Evolutionary conservation across 495 filamentous ascomycete genomes (phyloP), one percentile per base, ranked within the genome.

Genomic region (Neurospora sp.): DNA sequence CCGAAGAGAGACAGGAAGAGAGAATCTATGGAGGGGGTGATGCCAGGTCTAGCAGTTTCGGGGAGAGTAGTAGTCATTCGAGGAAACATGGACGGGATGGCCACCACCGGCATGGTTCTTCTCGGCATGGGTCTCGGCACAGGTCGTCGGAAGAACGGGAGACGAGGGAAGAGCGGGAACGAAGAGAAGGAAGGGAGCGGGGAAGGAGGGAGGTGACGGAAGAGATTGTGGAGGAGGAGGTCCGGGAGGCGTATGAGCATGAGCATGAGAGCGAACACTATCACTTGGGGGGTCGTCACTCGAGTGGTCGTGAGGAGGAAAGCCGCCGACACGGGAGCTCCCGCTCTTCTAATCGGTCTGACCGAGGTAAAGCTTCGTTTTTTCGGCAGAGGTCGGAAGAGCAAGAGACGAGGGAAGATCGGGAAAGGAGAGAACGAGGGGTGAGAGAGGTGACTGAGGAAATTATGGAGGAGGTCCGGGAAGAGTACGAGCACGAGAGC

Each of bases 401-500:
- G 53, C 53, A 27, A 35, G 53, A 61, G 53, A 61, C 27, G 90
- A 89, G 39, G 92, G 87, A 3, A 98, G 88, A 39, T 90, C 91
- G 74, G 12, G 35, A 41, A 16, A n/a, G 10, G 41, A 38, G 38
- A 70, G 47, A 45, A 38, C 18, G 35, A 8, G 39, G 14, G 44
- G 14, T 3, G 39, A 39, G 45, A 14, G 65, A 89, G 80, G 9
- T 90, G 78, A n/a, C 95, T 94, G 0, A 93, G 96, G 14, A 90
- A 74, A 70, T 97, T 88, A 76, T 97, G 97, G 76, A 90, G 93
- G 18, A 94, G 73, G 4, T 95, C 95, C 0, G 92, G 91, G 81
- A 97, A 97, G 53, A 61, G 22, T 61, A 35, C 0, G 27, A 61
- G 53, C 53, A 61, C 1, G 53, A 35, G 14, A 61, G 53, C 6